Base-by-base conservation (phyloP, 176 grass and related monocot genomes). In the Eleusine coracana region DNA sequence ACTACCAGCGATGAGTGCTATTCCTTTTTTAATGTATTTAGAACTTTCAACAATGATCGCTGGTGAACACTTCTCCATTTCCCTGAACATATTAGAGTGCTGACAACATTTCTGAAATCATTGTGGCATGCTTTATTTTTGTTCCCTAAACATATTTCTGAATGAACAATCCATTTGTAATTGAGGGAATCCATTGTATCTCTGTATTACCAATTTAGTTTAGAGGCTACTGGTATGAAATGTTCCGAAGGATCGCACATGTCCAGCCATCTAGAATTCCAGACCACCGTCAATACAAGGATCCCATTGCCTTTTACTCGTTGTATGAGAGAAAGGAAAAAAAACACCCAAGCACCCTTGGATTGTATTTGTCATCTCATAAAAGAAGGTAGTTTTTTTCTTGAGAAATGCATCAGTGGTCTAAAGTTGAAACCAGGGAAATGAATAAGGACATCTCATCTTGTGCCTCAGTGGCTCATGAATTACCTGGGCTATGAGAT, bases 1-100 rank as follows among this genome's bases (percentile, higher is more conserved):
- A 21, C 1, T 69, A 1, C 2, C 56, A 54, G 18, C 66, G 51
- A 15, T 42, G 28, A 38, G 3, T 20, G 20, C 52, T 78, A 41
- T 70, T 59, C 11, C 40, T 68, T 12, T 7, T 66, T 70, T 73
- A 60, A 37, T 15, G 4, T 1, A 71, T 77, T 71, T 80, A 69
- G n/a, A 68, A 79, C 4, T 70, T 61, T 59, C 20, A 8, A 23
- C 20, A 59, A 59, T 59, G 9, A 29, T 88, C 50, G 14, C 7
- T 79, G 3, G 12, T n/a, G 18, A 20, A 15, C 37, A 36, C 38
- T 84, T 68, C 48, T n/a, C 2, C 36, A 66, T 1, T 78, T 63
- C 56, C 40, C 10, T 79, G 58, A 73, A 73, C 25, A 59, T 20
- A 59, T 27, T 60, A 62, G 38, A 78, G 13, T 40, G 14, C 67